Evolutionary conservation across 2,329 filamentous ascomycete species (phyloP).

Genomic region (Exophiala oligosperma): DNA sequence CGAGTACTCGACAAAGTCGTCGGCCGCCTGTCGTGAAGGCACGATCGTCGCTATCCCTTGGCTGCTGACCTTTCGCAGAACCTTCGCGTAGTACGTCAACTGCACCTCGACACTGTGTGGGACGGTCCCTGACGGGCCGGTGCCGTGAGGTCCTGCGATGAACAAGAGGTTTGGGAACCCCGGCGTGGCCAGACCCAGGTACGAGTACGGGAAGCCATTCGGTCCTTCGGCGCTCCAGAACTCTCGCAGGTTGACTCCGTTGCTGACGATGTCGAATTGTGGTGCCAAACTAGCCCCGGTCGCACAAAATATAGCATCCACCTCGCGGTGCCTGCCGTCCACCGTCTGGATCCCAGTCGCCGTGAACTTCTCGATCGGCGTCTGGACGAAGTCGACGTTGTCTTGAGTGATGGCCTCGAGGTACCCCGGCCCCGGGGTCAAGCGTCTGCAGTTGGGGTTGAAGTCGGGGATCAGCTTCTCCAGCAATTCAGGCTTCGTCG

Average conservation of each 20-base stretch:
- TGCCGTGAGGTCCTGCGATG: slow-evolving; percentile 41
- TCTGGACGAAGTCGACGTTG: slow-evolving; percentile 63
- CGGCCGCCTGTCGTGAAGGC: slow-evolving; percentile 59
- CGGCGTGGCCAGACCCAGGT: slow-evolving; percentile 40
- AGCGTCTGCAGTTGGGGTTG: slow-evolving; percentile 40
- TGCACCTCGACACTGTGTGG: slow-evolving; percentile 68
- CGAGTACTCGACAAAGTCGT: slow-evolving; percentile 63
- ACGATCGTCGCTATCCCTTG: slow-evolving; percentile 66
- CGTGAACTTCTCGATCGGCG: slow-evolving; percentile 59
- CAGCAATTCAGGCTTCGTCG: slow-evolving; percentile 36
- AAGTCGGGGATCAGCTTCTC: slow-evolving; percentile 42
- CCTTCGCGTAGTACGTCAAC: slow-evolving; percentile 63
- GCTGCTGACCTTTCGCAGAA: slow-evolving; percentile 65
- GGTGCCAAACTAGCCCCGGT: slow-evolving; percentile 39
- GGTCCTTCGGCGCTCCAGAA: slow-evolving; percentile 28
- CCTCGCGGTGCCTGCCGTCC: slow-evolving; percentile 24
- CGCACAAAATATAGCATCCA: slow-evolving; percentile 36
- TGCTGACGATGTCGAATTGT: slow-evolving; percentile 35
- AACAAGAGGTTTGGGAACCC: slow-evolving; percentile 50
- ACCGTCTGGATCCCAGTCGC: slow-evolving; percentile 45
- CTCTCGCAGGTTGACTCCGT: slow-evolving; percentile 29
- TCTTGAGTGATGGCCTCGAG: slow-evolving; percentile 63
- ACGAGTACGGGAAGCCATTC: slow-evolving; percentile 34
- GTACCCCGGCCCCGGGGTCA: slow-evolving; percentile 66
- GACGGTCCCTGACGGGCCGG: slow-evolving; percentile 63